Evolutionary conservation across 1,284 basidiomycete genomes (phyloP).

Genomic region (Mycena citricolor): DNA sequence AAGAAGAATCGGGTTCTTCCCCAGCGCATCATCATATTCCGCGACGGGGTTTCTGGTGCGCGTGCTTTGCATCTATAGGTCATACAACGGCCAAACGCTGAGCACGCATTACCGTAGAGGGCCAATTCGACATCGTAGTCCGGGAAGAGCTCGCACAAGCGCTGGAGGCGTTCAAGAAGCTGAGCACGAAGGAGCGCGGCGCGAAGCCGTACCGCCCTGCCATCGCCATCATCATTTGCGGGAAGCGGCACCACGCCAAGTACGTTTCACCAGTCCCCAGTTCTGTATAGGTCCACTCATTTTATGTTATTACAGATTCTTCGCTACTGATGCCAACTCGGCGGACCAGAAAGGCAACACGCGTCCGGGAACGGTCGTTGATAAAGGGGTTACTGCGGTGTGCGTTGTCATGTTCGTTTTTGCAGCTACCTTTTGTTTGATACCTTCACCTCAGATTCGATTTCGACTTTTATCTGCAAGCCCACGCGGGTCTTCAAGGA

Average conservation of each 20-base stretch:
- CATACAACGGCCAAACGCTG: not conserved
- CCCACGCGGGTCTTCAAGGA: conserved; percentile 69
- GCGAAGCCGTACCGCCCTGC: conserved; percentile 52
- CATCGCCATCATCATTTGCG: conserved; percentile 72
- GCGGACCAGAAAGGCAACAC: conserved; percentile 70
- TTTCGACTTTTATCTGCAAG: conserved; percentile 79
- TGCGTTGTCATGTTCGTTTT: conserved; percentile 46
- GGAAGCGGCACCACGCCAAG: conserved; percentile 76
- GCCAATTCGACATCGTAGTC: conserved; percentile 64
- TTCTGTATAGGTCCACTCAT: conserved; percentile 21
- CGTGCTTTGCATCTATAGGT: not conserved
- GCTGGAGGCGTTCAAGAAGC: conserved; percentile 53
- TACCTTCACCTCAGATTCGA: conserved; percentile 45
- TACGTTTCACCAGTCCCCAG: conserved; percentile 33
- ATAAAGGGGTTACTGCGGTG: conserved; percentile 70
- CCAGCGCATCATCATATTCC: conserved; percentile 65
- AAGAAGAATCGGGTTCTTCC: conserved; percentile 55
- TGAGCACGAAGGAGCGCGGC: conserved; percentile 42
- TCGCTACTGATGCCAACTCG: conserved; percentile 45
- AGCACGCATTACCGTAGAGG: conserved; percentile 38
- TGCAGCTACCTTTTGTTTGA: conserved; percentile 50
- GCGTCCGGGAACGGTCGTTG: conserved; percentile 71
- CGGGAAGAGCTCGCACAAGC: conserved; percentile 58
- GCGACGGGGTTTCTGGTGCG: conserved; percentile 73
- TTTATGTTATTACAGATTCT: conserved; percentile 47